Evolutionary conservation across 345 rosid species (phyloP).

Genomic region (Euphorbia pulcherrima): DNA sequence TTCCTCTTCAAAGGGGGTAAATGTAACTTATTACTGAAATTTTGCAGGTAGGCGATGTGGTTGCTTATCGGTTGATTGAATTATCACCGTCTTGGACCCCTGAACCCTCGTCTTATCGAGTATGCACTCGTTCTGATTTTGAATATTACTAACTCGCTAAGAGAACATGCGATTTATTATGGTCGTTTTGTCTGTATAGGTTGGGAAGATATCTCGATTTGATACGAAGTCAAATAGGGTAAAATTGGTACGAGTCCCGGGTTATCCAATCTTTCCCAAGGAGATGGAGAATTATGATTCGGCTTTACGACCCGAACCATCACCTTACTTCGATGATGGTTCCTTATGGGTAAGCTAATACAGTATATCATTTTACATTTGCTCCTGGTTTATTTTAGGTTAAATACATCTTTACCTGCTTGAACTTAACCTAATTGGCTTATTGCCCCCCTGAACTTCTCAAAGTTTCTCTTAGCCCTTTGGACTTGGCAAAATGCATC

Average conservation of each 20-base stretch:
- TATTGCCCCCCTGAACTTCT: no score
- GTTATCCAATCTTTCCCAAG: slow-evolving; percentile 48
- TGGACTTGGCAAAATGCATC: no score
- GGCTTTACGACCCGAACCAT: slow-evolving; percentile 35
- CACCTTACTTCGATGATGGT: slow-evolving; percentile 68
- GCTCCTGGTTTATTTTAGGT: slow-evolving; percentile 10
- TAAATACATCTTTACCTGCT: no score
- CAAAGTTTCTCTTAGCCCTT: no score
- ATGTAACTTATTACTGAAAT: slow-evolving; percentile 7
- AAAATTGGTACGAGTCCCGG: slow-evolving; percentile 51
- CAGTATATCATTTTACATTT: no score
- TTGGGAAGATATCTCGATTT: slow-evolving; percentile 67
- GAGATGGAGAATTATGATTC: slow-evolving; percentile 40
- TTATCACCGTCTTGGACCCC: slow-evolving; percentile 90
- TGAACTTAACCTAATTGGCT: no score
- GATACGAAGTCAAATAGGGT: slow-evolving; percentile 52
- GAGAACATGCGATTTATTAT: slow-evolving; percentile 5
- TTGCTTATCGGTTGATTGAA: slow-evolving; percentile 87
- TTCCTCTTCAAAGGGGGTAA: background rate
- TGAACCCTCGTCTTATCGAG: slow-evolving; percentile 69
- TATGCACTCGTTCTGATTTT: slow-evolving; percentile 27
- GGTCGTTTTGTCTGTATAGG: slow-evolving; percentile 44
- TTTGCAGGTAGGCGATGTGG: slow-evolving; percentile 79
- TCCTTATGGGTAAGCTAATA: slow-evolving; percentile 63
- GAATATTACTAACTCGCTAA: slow-evolving; percentile 9